Percentiles rank a stretch among this genome's conserved stretches.
These are phyloP conservation scores for Calcarisporium arbuscula DNA, from an alignment of 2,329 filamentous ascomycete genomes.

Conservation along the genomic window DNA sequence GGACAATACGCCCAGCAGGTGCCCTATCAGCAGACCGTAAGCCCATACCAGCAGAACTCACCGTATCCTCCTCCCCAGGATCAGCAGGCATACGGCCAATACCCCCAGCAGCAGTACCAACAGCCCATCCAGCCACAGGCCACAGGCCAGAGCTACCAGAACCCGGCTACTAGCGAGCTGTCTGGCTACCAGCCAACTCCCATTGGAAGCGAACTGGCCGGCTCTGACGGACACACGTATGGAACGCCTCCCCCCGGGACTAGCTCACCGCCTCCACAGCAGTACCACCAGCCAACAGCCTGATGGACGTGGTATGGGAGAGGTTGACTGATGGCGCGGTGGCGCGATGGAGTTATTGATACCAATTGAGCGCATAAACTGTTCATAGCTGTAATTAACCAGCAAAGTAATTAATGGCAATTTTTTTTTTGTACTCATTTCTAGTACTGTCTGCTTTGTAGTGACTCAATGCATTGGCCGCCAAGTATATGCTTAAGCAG, in stretches of 20 bases:
- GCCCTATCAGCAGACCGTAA: conserved; percentile 15
- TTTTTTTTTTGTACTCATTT: no score
- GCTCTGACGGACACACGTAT: no score
- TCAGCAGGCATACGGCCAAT: conserved; percentile 15
- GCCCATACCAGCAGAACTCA: conserved; percentile 19
- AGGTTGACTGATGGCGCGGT: background rate
- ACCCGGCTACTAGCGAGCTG: conserved; percentile 3
- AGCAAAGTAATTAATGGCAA: no score
- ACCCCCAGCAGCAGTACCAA: conserved; percentile 17
- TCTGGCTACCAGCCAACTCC: conserved; percentile 1
- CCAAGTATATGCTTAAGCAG: no score
- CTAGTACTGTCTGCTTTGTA: no score
- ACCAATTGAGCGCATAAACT: no score
- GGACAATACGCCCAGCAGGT: conserved; percentile 17
- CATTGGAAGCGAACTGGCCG: no score
- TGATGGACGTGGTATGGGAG: background rate
- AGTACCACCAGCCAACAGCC: conserved; percentile 3
- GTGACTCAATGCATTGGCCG: no score
- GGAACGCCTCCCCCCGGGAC: background rate
- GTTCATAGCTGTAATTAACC: no score
- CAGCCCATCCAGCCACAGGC: conserved; percentile 9
- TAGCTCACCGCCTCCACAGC: conserved; percentile 1
- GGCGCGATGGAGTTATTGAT: no score
- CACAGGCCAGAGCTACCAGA: no score
- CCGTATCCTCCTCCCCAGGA: conserved; percentile 14